Evolutionary conservation across 2,329 filamentous ascomycete genomes (phyloP).

Genomic region (Fusarium mangiferae): DNA sequence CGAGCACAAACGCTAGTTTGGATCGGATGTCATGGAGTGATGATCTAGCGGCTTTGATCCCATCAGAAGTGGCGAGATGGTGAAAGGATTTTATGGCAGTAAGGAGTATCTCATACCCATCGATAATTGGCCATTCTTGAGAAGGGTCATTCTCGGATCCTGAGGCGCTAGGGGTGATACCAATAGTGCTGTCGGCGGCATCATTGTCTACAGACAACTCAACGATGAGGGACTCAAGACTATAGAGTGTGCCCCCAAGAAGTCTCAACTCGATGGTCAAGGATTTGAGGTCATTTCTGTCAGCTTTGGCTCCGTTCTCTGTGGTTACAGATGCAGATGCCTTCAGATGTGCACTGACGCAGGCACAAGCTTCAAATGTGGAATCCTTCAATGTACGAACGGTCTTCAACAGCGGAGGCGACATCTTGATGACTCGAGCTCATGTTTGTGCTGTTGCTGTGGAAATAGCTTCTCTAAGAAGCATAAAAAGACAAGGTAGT

Average conservation of each 20-base stretch:
- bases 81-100: slow-evolving; percentile 23
- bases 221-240: slow-evolving; percentile 37
- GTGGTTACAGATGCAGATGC: background rate
- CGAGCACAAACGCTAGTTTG: slow-evolving; percentile 40
- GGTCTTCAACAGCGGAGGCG: slow-evolving; percentile 13
- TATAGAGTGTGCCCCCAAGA: slow-evolving; percentile 36
- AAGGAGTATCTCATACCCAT: slow-evolving; percentile 36
- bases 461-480: background rate
- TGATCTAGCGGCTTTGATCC: slow-evolving; percentile 34
- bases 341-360: slow-evolving; percentile 23
- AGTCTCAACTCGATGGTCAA: slow-evolving; percentile 38
- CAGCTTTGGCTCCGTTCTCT: background rate
- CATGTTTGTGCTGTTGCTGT: background rate
- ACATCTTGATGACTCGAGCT: slow-evolving; percentile 11
- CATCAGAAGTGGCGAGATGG: slow-evolving; percentile 29
- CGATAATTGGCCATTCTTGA: slow-evolving; percentile 35
- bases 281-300: slow-evolving; percentile 25
- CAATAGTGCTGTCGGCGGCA: slow-evolving; percentile 11
- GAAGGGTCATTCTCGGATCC: slow-evolving; percentile 1
- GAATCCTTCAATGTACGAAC: slow-evolving; percentile 31
- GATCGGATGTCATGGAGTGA: slow-evolving; percentile 34
- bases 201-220: slow-evolving; percentile 32
- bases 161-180: slow-evolving; percentile 4
- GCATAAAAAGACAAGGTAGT: background rate
- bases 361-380: slow-evolving; percentile 29